Percentiles rank a stretch among this genome's conserved stretches.
These are phyloP conservation scores for Tetrapisispora arboricola DNA, from an alignment of 805 yeast species.

Conservation along the genomic window DNA sequence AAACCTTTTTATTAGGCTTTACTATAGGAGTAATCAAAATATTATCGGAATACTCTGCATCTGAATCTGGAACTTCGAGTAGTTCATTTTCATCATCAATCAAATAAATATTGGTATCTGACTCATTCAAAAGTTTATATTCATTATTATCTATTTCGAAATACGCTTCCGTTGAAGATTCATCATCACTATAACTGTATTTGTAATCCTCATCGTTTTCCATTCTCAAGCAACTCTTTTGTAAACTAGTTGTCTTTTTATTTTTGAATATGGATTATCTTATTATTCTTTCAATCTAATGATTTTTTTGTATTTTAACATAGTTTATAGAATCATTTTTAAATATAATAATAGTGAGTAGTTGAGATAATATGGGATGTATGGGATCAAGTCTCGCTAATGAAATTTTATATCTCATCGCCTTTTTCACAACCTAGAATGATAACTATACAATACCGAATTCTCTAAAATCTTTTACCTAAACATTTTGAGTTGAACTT, in stretches of 20 bases:
- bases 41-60: constrained; percentile 18
- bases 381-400: not conserved
- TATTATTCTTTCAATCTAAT: too few relatives aligned
- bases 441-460: too few relatives aligned
- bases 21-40: constrained; percentile 9
- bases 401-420: not conserved
- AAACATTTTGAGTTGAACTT: too few relatives aligned
- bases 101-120: not conserved
- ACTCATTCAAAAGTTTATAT: not conserved
- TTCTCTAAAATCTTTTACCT: too few relatives aligned
- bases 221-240: not conserved
- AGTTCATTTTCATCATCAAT: constrained; percentile 9
- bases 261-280: too few relatives aligned
- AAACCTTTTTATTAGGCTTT: constrained; percentile 6
- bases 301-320: too few relatives aligned
- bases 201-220: constrained; percentile 1
- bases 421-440: not conserved
- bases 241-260: too few relatives aligned
- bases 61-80: constrained; percentile 9
- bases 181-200: constrained; percentile 4
- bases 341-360: too few relatives aligned
- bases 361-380: too few relatives aligned
- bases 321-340: too few relatives aligned
- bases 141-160: not conserved
- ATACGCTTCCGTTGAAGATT: not conserved